A percentile compares a stretch with the other conserved stretches of the same genome.
Evolutionary conservation across 306 rosid genomes (phyloP).

Genomic region (Rosa rugosa): DNA sequence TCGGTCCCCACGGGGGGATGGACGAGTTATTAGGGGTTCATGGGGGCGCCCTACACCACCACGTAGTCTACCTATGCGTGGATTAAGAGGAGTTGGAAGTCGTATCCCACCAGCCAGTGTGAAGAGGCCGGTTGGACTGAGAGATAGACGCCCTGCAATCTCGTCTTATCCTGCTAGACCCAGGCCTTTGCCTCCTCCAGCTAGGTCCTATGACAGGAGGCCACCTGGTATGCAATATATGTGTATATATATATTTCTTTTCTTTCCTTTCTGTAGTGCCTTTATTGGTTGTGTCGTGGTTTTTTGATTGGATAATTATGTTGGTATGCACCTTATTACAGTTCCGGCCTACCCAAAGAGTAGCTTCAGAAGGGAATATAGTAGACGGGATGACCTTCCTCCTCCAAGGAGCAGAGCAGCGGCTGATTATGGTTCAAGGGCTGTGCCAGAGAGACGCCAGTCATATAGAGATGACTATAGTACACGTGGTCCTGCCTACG

Average conservation of each 20-base stretch:
- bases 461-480: constrained; percentile 76
- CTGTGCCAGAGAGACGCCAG: constrained; percentile 68
- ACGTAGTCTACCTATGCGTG: constrained; percentile 57
- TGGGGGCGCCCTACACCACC: constrained; percentile 73
- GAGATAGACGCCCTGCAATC: constrained; percentile 80
- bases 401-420: constrained; percentile 82
- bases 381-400: constrained; percentile 76
- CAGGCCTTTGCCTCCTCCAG: constrained; percentile 70
- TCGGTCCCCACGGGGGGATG: constrained; percentile 54
- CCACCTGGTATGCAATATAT: constrained; percentile 57
- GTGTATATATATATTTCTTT: background rate
- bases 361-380: constrained; percentile 78
- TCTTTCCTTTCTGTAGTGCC: background rate
- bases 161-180: constrained; percentile 57
- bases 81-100: constrained; percentile 65
- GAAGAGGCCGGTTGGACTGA: constrained; percentile 61
- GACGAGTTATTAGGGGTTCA: constrained; percentile 58
- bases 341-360: constrained; percentile 74
- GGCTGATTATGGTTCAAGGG: constrained; percentile 73
- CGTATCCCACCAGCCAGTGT: constrained; percentile 57
- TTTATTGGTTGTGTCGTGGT: background rate
- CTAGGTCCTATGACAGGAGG: constrained; percentile 84
- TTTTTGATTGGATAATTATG: constrained; percentile 5
- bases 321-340: constrained; percentile 23
- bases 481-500: constrained; percentile 62